Conservation (phyloP, 345 rosid genomes). For the Lepidium didymum region DNA sequence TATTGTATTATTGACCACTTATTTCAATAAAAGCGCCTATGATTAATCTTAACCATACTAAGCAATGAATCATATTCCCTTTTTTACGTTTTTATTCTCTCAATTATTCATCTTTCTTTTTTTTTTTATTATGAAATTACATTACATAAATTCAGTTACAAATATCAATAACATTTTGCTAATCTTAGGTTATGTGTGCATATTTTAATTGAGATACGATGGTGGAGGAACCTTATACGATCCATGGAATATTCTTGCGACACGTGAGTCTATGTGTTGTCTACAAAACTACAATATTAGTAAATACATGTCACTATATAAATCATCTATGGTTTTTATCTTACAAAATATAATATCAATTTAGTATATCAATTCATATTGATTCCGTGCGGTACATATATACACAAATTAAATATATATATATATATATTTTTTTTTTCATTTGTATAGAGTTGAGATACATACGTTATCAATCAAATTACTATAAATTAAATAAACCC, state of each 20-base stretch:
- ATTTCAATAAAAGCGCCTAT: conserved; percentile 3
- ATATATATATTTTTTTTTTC: neutral
- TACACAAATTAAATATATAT: neutral
- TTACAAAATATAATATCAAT: neutral
- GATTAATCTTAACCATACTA: neutral
- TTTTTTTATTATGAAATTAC: neutral
- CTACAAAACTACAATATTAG: neutral
- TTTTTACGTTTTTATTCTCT: conserved; percentile 3
- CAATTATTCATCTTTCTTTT: neutral
- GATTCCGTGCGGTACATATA: neutral
- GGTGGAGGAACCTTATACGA: conserved; percentile 1
- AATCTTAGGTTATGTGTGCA: neutral
- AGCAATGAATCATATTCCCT: conserved; percentile 2
- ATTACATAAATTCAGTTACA: too few relatives aligned
- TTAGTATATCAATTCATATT: neutral
- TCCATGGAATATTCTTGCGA: conserved; percentile 16
- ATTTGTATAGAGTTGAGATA: conserved; percentile 1
- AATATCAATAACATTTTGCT: neutral
- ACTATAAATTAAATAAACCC: neutral
- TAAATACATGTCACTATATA: neutral
- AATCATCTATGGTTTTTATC: neutral
- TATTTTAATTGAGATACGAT: neutral
- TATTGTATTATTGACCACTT: neutral
- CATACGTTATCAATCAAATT: conserved; percentile 2
- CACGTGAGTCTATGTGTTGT: conserved; percentile 16